Evolutionary conservation across 805 yeast species (phyloP).

Genomic region (Ogataea neopini): DNA sequence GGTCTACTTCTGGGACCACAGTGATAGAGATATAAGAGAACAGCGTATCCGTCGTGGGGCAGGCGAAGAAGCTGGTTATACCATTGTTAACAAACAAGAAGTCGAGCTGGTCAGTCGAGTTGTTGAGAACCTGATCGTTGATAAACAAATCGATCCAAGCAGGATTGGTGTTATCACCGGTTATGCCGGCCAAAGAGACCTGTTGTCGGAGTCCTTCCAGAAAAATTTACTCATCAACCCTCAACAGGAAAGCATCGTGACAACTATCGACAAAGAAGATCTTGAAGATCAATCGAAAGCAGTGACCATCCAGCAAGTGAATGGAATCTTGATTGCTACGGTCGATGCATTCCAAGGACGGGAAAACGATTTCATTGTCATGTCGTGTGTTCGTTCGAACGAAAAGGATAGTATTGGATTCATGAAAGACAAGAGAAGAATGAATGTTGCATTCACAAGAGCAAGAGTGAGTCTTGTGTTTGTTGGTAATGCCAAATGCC

Average conservation of each 20-base stretch:
- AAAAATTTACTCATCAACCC: conserved; percentile 60
- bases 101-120: conserved; percentile 47
- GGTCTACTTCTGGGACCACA: conserved; percentile 60
- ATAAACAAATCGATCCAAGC: conserved; percentile 48
- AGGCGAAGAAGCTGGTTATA: conserved; percentile 49
- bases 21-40: conserved; percentile 45
- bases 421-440: conserved; percentile 57
- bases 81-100: conserved; percentile 60
- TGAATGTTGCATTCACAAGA: conserved; percentile 74
- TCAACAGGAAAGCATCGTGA: conserved; percentile 42
- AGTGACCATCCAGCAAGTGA: conserved; percentile 47
- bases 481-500: conserved; percentile 58
- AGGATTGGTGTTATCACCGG: conserved; percentile 72
- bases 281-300: conserved; percentile 41
- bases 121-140: conserved; percentile 51
- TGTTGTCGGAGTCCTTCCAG: conserved; percentile 51
- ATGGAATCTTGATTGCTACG: conserved; percentile 50
- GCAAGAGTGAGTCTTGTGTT: conserved; percentile 63
- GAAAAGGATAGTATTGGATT: conserved; percentile 58
- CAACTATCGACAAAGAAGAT: conserved; percentile 65
- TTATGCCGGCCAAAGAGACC: conserved; percentile 73
- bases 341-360: conserved; percentile 95
- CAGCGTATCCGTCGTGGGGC: conserved; percentile 44
- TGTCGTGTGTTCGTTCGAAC: conserved; percentile 78
- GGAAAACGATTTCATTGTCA: conserved; percentile 77